Evolutionary conservation across 257 asterid species (phyloP).

Genomic region (Solanum okadae): DNA sequence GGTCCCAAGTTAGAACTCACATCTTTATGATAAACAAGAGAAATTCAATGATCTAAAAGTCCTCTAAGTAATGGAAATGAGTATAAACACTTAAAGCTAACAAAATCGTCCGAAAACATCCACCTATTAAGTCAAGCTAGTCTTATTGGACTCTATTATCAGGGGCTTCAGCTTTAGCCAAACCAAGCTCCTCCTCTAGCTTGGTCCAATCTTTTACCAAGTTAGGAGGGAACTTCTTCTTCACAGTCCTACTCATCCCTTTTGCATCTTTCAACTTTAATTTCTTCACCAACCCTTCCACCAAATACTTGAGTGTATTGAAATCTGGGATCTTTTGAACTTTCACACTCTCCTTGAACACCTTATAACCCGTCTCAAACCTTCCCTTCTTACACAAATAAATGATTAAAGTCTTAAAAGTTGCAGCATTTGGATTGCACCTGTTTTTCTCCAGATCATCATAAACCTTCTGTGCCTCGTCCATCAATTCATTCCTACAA

Average conservation of each 20-base stretch:
- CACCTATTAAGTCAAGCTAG: neutral
- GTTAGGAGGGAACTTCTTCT: constrained; percentile 58
- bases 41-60: neutral
- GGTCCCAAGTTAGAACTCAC: neutral
- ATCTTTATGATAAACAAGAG: neutral
- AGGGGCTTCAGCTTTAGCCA: constrained; percentile 12
- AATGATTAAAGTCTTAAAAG: constrained; percentile 57
- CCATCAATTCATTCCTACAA: constrained; percentile 45
- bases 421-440: constrained; percentile 50
- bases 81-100: neutral
- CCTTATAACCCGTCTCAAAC: constrained; percentile 43
- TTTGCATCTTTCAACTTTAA: constrained; percentile 41
- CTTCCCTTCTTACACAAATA: constrained; percentile 46
- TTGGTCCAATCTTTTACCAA: constrained; percentile 57
- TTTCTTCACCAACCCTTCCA: constrained; percentile 42
- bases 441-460: constrained; percentile 40
- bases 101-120: neutral
- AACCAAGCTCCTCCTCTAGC: constrained; percentile 46
- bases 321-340: constrained; percentile 65
- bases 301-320: constrained; percentile 54
- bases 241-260: constrained; percentile 48
- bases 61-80: neutral
- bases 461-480: constrained; percentile 62
- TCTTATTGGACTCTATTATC: neutral
- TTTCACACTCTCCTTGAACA: constrained; percentile 59